Evolutionary conservation across 305 asterid species (phyloP).

Genomic region (Fraxinus velutina): DNA sequence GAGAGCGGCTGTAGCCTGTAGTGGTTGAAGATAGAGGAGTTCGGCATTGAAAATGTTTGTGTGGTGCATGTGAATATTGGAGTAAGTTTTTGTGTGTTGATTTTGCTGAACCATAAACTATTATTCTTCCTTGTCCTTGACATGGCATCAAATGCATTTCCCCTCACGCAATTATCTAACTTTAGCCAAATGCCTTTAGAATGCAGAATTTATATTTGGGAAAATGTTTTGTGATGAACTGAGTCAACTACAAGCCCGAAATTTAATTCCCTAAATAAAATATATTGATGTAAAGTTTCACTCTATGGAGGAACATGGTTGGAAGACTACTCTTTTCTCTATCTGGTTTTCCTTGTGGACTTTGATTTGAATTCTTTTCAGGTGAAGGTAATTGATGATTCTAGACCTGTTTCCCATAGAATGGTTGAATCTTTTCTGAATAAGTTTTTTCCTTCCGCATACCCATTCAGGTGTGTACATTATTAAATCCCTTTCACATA

Average conservation of each 20-base stretch:
- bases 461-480: slow-evolving; percentile 67
- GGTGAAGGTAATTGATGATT: slow-evolving; percentile 70
- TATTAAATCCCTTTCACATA: slow-evolving; percentile 9
- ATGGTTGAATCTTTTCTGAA: slow-evolving; percentile 65
- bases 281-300: not conserved
- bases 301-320: not conserved
- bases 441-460: slow-evolving; percentile 90
- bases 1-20: not conserved
- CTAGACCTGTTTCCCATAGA: slow-evolving; percentile 61
- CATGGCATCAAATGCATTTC: no score
- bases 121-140: not conserved
- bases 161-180: no score
- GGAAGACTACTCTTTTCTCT: not conserved
- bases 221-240: no score
- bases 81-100: not conserved
- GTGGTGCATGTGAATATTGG: not conserved
- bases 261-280: no score
- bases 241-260: no score
- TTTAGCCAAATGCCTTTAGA: no score
- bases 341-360: not conserved
- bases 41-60: not conserved
- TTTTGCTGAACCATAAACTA: not conserved
- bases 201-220: no score
- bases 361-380: slow-evolving; percentile 29
- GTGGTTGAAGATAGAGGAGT: not conserved